Base-by-base conservation (phyloP, 2,329 filamentous ascomycete species). In the Parafenestella ontariensis region DNA sequence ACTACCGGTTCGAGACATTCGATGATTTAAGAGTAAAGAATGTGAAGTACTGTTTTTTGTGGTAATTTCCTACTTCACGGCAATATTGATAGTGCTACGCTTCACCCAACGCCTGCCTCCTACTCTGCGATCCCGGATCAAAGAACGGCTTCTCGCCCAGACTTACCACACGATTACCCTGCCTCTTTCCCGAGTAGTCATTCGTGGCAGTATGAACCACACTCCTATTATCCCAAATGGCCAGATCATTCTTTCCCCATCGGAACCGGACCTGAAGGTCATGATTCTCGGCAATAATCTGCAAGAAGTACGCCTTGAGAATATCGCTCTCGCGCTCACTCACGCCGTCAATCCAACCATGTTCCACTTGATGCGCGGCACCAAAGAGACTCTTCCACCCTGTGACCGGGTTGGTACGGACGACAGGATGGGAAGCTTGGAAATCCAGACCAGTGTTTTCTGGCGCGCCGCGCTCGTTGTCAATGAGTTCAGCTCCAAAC, bases 221-320 rank as follows among this genome's bases (percentile, higher is more conserved):
- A 44, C 79, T 80, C 8, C 83, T 74, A 56, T 88, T 89, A 64
- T 89, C 86, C 86, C 86, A 89, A 56, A 89, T 85, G 2, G 84
- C 81, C 44, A 46, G 41, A 8, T 51, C 52, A n/a, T 51, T 51
- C 34, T 47, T 47, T 15, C 47, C 47, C 77, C 77, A 80, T 48
- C 71, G 67, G 52, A 76, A 73, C n/a, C 77, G 62, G 15, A 76
- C 74, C 52, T 78, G 76, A 15, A 78, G 53, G 34, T 79, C 77
- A 51, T 79, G 76, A 62, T 81, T 82, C 18, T 48, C 18, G 37
- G 48, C 37, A 26, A 58, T 52, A 13, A 78, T 56, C 8, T 64
- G 48, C 11, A 74, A 58, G 56, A 82, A 79, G 68, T 73, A 77
- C 44, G 76, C 71, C 37, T 80, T 56, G 23, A 80, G 54, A 23